These are phyloP conservation scores for Porpolomopsis calyptriformis DNA, from an alignment of 768 basidiomycete genomes.

Conservation along the genomic window DNA sequence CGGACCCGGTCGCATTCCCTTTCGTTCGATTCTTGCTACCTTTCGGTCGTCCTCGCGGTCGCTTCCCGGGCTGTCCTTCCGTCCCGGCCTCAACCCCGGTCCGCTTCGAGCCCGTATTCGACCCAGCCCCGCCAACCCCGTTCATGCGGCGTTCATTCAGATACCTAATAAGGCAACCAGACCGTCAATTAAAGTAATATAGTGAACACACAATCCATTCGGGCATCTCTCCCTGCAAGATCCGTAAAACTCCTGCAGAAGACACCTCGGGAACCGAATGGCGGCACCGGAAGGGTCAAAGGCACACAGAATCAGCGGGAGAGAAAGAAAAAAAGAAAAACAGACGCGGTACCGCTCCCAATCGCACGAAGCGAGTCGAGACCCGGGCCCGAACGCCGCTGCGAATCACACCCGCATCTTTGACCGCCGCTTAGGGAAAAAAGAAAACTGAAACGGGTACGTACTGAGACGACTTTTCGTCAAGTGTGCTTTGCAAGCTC, in stretches of 20 bases:
- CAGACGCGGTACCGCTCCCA: neutral
- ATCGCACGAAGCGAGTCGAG: too few relatives aligned
- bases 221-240: neutral
- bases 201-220: neutral
- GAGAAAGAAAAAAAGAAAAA: conserved; percentile 5
- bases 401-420: too few relatives aligned
- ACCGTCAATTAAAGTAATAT: conserved; percentile 1
- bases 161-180: conserved; percentile 33
- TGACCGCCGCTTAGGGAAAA: neutral
- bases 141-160: conserved; percentile 51
- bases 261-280: neutral
- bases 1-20: too few relatives aligned
- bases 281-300: neutral
- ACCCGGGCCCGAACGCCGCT: too few relatives aligned
- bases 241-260: neutral
- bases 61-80: conserved; percentile 28
- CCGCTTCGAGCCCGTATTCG: conserved; percentile 10
- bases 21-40: conserved; percentile 51
- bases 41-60: conserved; percentile 57
- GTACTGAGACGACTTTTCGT: conserved; percentile 55
- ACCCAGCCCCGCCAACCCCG: conserved; percentile 24
- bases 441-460: conserved; percentile 11
- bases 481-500: conserved; percentile 58
- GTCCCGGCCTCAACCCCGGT: conserved; percentile 19
- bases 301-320: conserved; percentile 5